Evolutionary conservation across 495 filamentous ascomycete genomes (phyloP), one percentile per base, ranked within the genome.

Genomic region (Penicillium diatomitis): DNA sequence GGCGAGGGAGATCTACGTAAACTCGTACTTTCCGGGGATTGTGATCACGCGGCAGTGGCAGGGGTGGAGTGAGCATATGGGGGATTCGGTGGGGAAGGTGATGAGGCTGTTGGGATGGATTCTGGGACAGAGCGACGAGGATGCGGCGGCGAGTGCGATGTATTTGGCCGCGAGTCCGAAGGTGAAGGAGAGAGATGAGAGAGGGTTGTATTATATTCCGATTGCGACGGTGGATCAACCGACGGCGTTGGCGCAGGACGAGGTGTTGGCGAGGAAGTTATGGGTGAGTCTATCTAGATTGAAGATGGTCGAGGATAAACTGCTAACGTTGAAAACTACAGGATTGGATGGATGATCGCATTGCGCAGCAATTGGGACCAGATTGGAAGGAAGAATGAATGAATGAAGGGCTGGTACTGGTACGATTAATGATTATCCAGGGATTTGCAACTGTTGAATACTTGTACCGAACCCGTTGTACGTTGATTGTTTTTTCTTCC

Each of bases 21-120:
- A 72, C 44, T 42, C 47, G 3, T 71, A 57, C 52, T 70, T 65
- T 44, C 71, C 71, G 4, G 70, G 70, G 2, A 73, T 67, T 50
- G 56, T 74, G 8, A 57, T 62, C 8, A 73, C 71, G 8, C 51
- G 56, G 27, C 62, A 64, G 29, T 68, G 63, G 59, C 54, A 54
- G 5, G 50, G 43, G 4, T 73, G 68, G 67, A 61, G 59, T 45
- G 37, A 50, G n/a, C 45, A 63, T 9, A 51, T 67, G 41, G 65
- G 68, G 10, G 29, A 35, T 3, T 33, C 47, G 11, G 3, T 63
- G 9, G 56, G 53, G 8, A 41, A 28, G 8, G 6, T 51, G 9
- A 41, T 57, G 38, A 42, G 52, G n/a, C 35, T 33, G 32, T 1
- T 42, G 8, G 54, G 42, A 7, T 32, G 45, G n/a, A 34, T 32